A percentile compares a stretch with the other conserved stretches of the same genome.
Conservation (phyloP, 306 rosid genomes). For the Glycine latifolia region DNA sequence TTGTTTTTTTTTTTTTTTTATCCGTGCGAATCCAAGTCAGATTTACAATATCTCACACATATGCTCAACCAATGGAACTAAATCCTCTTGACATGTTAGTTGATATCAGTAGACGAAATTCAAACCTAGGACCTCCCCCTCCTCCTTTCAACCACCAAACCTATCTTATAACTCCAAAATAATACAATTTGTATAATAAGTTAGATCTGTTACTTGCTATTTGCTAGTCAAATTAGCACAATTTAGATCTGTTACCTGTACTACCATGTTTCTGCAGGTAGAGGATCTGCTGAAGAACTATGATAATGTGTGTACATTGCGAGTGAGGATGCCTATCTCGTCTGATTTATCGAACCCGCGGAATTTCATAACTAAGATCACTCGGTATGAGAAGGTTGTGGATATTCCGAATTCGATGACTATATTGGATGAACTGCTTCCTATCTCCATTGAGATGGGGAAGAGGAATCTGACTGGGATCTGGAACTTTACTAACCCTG, state of each 20-base stretch:
- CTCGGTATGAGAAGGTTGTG: constrained; percentile 84
- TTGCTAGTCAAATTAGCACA: too few species aligned
- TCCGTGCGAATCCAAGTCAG: too few species aligned
- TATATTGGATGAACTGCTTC: constrained; percentile 88
- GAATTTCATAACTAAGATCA: constrained; percentile 89
- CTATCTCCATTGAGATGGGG: constrained; percentile 86
- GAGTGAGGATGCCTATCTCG: constrained; percentile 94
- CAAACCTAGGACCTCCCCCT: too few species aligned
- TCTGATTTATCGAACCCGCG: constrained; percentile 81
- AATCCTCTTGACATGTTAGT: too few species aligned
- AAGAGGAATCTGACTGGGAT: constrained; percentile 85
- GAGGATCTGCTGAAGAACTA: constrained; percentile 83
- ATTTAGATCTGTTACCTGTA: constrained; percentile 7
- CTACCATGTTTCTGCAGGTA: constrained; percentile 52
- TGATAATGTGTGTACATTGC: constrained; percentile 85
- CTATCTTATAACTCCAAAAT: too few species aligned
- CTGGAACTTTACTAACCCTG: constrained; percentile 95
- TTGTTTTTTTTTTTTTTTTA: too few species aligned
- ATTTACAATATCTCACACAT: too few species aligned
- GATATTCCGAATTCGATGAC: constrained; percentile 94
- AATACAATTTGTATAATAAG: too few species aligned
- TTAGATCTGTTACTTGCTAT: too few species aligned
- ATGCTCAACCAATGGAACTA: too few species aligned
- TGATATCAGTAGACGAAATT: too few species aligned
- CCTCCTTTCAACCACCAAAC: too few species aligned